Base-by-base conservation (phyloP, 1,139 yeast genomes). In the Debaryomyces sp. region DNA sequence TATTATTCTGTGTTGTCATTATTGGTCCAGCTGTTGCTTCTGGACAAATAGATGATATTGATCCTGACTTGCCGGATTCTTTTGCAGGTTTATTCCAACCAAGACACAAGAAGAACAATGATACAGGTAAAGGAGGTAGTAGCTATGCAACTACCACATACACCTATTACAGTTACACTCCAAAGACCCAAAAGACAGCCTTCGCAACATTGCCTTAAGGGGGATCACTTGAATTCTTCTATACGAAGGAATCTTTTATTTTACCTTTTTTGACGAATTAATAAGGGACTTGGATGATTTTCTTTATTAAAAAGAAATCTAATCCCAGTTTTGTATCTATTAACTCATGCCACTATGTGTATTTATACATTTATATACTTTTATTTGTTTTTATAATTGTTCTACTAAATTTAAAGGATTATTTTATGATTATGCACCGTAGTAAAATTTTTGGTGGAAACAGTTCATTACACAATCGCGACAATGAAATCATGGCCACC, bases 21-120 rank as follows among this genome's bases (percentile, higher is more conserved):
- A 89, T 85, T 59, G 99, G 95, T 34, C 99, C 99, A 56, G 97
- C 97, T 33, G 87, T n/a, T n/a, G n/a, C n/a, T n/a, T n/a, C n/a
- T n/a, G n/a, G n/a, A n/a, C n/a, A n/a, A n/a, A n/a, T n/a, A n/a
- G n/a, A n/a, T n/a, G n/a, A n/a, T n/a, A n/a, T n/a, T n/a, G n/a
- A n/a, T n/a, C n/a, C n/a, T n/a, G n/a, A n/a, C n/a, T n/a, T n/a
- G n/a, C n/a, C n/a, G n/a, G n/a, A n/a, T n/a, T n/a, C n/a, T n/a
- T n/a, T n/a, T n/a, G n/a, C n/a, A n/a, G 96, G 96, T 65, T 72
- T 92, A 59, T 81, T 91, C 80, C 98, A 92, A 75, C 97, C 97
- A 72, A 86, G 91, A 77, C 83, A 84, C 58, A 81, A 80, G 59
- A 70, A 77, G 58, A 86, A 89, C 73, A 89, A 92, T 64, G 97